Base-by-base conservation (phyloP, 768 basidiomycete genomes). In the Nidularia sp. region DNA sequence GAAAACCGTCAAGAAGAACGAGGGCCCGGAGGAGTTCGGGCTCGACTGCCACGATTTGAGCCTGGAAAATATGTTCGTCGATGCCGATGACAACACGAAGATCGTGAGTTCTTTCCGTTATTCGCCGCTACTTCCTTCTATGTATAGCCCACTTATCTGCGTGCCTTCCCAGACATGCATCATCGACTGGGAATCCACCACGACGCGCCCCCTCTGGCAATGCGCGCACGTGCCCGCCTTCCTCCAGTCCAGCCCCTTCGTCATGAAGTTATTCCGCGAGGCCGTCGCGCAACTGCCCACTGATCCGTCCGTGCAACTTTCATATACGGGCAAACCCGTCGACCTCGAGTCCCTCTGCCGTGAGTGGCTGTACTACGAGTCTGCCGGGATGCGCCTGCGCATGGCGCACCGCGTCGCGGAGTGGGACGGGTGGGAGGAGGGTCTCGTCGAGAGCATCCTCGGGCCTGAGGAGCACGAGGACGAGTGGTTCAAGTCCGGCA, bases 381-480 rank as follows among this genome's bases (percentile, higher is more conserved):
- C 77, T 3, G 61, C 77, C 12, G 87, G 91, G 3, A 74, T 78
- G 43, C 78, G 83, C 2, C 70, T 90, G 48, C 81, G 91, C 45
- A 76, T 85, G 68, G 88, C 86, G 3, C 90, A 93, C 65, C 83
- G 89, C 29, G 89, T 85, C 57, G 81, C 77, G 34, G 90, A 93
- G 62, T 93, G 90, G 90, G 90, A 93, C 58, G 91, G 90, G 2
- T 93, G 91, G 90, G 90, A 93, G 61, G 90, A 93, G 62, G 90
- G 89, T 0, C 73, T 93, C 13, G 80, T 88, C 1, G 81, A 84
- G 4, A 84, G 81, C 52, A 88, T 91, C 33, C 73, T 93, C 15
- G 89, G 88, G 1, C 78, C 83, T 0, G 85, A 82, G 58, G 88
- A 89, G 15, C 65, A 76, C 47, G 85, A 90, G 58, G 81, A 80